A percentile compares a stretch with the other conserved stretches of the same genome.
phyloP scores from a whole-genome alignment of 148 eudicot species.

The Hydrangea macrophylla region DNA sequence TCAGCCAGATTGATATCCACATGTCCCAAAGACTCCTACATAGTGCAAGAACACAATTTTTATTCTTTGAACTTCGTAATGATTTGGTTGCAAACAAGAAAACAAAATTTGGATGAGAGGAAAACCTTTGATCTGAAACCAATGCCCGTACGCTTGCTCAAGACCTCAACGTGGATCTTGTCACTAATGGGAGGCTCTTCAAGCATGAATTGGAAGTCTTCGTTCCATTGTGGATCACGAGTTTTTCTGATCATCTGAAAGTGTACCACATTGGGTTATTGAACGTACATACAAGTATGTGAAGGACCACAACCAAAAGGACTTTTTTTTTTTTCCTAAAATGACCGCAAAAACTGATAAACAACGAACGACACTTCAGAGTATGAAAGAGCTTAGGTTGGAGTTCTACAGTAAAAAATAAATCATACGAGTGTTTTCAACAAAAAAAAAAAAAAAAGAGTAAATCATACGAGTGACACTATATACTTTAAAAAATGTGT shows the following conservation, averaged over 20 bases:
- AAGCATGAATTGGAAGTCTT: constrained; percentile 68
- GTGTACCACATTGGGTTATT: too few species aligned
- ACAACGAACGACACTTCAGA: too few species aligned
- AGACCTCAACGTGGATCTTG: constrained; percentile 59
- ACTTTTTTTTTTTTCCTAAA: neutral
- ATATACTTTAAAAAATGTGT: too few species aligned
- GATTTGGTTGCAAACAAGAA: neutral
- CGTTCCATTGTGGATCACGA: constrained; percentile 78
- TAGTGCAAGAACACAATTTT: neutral
- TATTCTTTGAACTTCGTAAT: neutral
- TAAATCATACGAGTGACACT: too few species aligned
- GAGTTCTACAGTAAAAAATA: neutral
- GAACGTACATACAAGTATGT: too few species aligned
- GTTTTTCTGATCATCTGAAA: constrained; percentile 57
- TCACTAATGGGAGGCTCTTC: constrained; percentile 79
- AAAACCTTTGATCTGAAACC: constrained; percentile 66
- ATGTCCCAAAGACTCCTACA: constrained; percentile 76
- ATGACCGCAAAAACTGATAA: too few species aligned
- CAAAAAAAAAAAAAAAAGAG: too few species aligned
- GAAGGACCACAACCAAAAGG: too few species aligned
- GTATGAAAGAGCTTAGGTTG: too few species aligned
- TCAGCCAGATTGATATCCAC: constrained; percentile 68
- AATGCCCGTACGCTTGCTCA: constrained; percentile 57
- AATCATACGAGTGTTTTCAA: neutral
- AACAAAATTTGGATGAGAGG: constrained; percentile 1